phyloP scores from a whole-genome alignment of 306 rosid species.

The Prunus persica region DNA sequence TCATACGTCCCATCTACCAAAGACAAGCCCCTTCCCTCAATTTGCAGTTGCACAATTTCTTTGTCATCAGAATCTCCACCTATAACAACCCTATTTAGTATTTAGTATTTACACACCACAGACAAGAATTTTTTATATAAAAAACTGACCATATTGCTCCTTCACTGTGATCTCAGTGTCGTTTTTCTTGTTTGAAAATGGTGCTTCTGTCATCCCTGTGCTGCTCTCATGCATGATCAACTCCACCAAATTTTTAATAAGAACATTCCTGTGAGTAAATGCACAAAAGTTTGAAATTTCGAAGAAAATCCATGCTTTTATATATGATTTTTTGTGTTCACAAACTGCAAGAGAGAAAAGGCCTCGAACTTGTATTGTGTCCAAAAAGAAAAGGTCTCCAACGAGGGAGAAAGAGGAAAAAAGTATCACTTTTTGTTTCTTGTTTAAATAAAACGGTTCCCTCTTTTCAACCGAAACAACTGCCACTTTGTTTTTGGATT shows the following conservation, averaged over 20 bases:
- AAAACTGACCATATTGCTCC: conserved; percentile 20
- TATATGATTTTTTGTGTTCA: background rate
- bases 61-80: conserved; percentile 14
- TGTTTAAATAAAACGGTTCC: conserved; percentile 17
- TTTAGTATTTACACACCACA: background rate
- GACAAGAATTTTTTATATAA: too few relatives aligned
- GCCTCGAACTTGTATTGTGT: too few relatives aligned
- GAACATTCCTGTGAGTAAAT: background rate
- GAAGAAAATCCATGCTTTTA: background rate
- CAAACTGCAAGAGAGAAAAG: conserved; percentile 3
- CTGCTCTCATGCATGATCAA: conserved; percentile 9
- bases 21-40: conserved; percentile 17
- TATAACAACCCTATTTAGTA: background rate
- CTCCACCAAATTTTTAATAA: background rate
- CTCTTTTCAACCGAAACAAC: conserved; percentile 19
- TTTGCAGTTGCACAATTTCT: conserved; percentile 18
- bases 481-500: conserved; percentile 10
- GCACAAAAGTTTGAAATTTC: background rate
- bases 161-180: background rate
- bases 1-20: conserved; percentile 27
- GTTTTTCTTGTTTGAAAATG: background rate
- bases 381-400: background rate
- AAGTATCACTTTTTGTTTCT: background rate
- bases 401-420: background rate
- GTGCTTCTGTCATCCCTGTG: background rate